Base-by-base conservation (phyloP, 176 grass and related monocot species). In the Oryza glaberrima region DNA sequence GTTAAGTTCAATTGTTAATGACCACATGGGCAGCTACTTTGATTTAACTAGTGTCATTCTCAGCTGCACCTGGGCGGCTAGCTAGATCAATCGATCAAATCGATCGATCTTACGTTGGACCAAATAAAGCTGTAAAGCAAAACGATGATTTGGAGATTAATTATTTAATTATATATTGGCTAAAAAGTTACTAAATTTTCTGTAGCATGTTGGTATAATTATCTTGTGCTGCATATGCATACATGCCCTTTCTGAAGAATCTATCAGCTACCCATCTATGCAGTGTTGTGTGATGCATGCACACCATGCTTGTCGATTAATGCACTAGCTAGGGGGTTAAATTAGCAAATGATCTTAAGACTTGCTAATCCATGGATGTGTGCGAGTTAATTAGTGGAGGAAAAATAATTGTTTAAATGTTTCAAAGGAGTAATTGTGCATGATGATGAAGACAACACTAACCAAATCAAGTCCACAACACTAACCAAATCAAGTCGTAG, bases 171-270 rank as follows among this genome's bases (percentile, higher is more conserved):
- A n/a, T 23, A 5, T 32, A 32, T 32, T 32, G 16, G 32, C 9
- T 77, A 61, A 65, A 20, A 56, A 72, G 13, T 20, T 20, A 15
- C 51, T 48, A 77, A 63, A 52, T 35, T 14, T 73, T 67, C 67
- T 78, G 86, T 73, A 67, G 11, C 67, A 72, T 9, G 75, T 43
- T 7, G 0, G 6, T 20, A 20, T 11, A 56, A 20, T 20, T 52
- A n/a, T 83, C 75, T 34, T 11, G 34, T 67, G 81, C 58, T 34
- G 32, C 86, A 83, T 78, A 54, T 77, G 73, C 49, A 41, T 32
- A 1, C 6, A 48, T 83, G 34, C 14, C 61, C 58, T 52, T 87
- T 49, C 69, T 64, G 47, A 9, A 15, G 41, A 11, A 17, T 9
- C 25, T 25, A 79, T 46, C 43, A 11, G 22, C 51, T 40, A 72